phyloP scores from a whole-genome alignment of 352 stramenopile species.

The Pythium vanterpoolii region DNA sequence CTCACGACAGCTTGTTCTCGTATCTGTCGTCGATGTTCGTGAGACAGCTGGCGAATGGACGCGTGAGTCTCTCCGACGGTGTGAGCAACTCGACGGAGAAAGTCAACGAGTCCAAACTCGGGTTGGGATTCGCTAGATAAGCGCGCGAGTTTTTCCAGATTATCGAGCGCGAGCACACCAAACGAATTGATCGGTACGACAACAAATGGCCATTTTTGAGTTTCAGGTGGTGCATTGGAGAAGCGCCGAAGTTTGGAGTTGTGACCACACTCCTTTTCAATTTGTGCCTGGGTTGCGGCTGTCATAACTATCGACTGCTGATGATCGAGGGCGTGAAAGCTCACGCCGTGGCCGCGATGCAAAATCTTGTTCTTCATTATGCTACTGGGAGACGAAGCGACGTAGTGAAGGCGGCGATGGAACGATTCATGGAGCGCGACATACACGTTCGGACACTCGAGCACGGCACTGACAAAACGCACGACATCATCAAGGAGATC shows the following conservation, averaged over 20 bases:
- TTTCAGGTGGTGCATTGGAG: constrained; percentile 19
- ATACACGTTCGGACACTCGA: constrained; percentile 52
- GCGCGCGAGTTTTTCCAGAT: constrained; percentile 48
- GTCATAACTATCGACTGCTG: constrained; percentile 44
- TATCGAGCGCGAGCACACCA: constrained; percentile 61
- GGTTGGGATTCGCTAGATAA: constrained; percentile 41
- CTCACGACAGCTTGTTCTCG: constrained; percentile 40
- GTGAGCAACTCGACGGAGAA: constrained; percentile 39
- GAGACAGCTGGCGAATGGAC: constrained; percentile 4
- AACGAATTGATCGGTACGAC: constrained; percentile 43
- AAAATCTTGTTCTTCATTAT: constrained; percentile 63
- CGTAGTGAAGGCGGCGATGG: constrained; percentile 41
- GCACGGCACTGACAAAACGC: constrained; percentile 28
- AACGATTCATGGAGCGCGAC: constrained; percentile 59
- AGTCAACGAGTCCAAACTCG: constrained; percentile 77
- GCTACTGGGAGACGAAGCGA: constrained; percentile 45
- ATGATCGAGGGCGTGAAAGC: constrained; percentile 40
- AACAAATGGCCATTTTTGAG: constrained; percentile 55
- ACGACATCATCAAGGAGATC: constrained; percentile 35
- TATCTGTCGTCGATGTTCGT: constrained; percentile 13
- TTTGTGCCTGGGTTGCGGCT: not conserved
- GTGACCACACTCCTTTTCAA: constrained; percentile 1
- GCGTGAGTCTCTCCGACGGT: constrained; percentile 23
- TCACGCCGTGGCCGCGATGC: constrained; percentile 51
- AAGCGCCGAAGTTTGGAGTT: constrained; percentile 37